These are phyloP conservation scores for Ceratobasidium theobromae DNA, from an alignment of 1,284 basidiomycete species.

Conservation along the genomic window DNA sequence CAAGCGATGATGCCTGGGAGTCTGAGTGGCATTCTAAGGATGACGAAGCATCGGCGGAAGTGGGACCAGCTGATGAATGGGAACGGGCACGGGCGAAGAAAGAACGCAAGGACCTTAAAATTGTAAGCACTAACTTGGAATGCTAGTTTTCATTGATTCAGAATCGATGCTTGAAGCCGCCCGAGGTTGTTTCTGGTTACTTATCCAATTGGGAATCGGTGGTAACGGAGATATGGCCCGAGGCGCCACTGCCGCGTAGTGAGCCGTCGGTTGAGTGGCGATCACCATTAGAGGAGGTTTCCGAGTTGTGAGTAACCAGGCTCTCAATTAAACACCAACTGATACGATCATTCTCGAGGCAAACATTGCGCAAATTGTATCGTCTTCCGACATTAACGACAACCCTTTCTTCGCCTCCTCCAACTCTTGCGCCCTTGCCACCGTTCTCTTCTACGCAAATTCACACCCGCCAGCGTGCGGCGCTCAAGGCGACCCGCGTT, in stretches of 20 bases:
- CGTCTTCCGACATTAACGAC: slow-evolving; percentile 16
- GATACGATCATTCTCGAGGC: background rate
- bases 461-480: slow-evolving; percentile 16
- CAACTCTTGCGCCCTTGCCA: slow-evolving; percentile 4
- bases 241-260: slow-evolving; percentile 17
- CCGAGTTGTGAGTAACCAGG: slow-evolving; percentile 13
- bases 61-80: slow-evolving; percentile 19
- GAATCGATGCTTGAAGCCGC: background rate
- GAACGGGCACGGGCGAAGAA: slow-evolving; percentile 15
- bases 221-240: slow-evolving; percentile 15
- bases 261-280: slow-evolving; percentile 21
- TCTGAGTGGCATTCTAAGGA: background rate
- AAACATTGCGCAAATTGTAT: slow-evolving; percentile 26
- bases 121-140: slow-evolving; percentile 8
- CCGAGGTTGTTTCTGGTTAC: slow-evolving; percentile 26
- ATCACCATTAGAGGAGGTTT: slow-evolving; percentile 17
- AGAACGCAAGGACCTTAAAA: slow-evolving; percentile 14
- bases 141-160: background rate
- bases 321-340: background rate
- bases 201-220: slow-evolving; percentile 12
- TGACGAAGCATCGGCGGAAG: background rate
- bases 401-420: slow-evolving; percentile 19
- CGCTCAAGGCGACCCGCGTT: slow-evolving; percentile 20
- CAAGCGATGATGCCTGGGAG: slow-evolving; percentile 12
- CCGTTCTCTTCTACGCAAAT: slow-evolving; percentile 11